These are phyloP conservation scores for Plasmodium inui DNA, from an alignment of 169 alveolate genomes.

Conservation along the genomic window DNA sequence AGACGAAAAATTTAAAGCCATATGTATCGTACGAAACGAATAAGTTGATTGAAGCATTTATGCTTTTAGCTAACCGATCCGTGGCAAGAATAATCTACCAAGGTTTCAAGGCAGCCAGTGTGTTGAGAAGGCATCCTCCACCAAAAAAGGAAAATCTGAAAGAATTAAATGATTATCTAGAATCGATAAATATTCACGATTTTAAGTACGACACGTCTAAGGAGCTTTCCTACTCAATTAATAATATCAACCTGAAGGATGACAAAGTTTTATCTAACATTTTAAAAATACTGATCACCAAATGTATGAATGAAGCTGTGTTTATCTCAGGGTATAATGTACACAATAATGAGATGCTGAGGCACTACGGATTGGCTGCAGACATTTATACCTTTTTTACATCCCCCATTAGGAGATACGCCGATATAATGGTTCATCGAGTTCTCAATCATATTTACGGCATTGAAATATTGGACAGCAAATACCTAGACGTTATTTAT, in stretches of 20 bases:
- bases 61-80: conserved; percentile 98
- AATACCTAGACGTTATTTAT: conserved; percentile 73
- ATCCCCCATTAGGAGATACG: conserved; percentile 99
- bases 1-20: conserved; percentile 82
- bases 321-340: conserved; percentile 81
- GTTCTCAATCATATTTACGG: conserved; percentile 86
- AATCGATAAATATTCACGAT: conserved; percentile 85
- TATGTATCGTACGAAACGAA: conserved; percentile 86
- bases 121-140: conserved; percentile 96
- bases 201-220: conserved; percentile 89
- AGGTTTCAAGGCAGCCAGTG: conserved; percentile 93
- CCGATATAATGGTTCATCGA: conserved; percentile 97
- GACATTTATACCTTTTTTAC: conserved; percentile 99
- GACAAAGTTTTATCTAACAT: conserved; percentile 92
- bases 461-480: conserved; percentile 76
- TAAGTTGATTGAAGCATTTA: conserved; percentile 96
- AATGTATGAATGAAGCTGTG: conserved; percentile 96
- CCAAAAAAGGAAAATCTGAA: conserved; percentile 94
- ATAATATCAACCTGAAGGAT: conserved; percentile 86
- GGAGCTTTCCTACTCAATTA: conserved; percentile 92
- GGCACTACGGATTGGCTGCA: conserved; percentile 98
- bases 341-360: conserved; percentile 74
- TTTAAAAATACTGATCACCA: conserved; percentile 92
- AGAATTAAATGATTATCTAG: conserved; percentile 89
- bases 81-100: conserved; percentile 94